Conservation (phyloP, 2,329 filamentous ascomycete species). For the Ceratocystiopsis sp. region DNA sequence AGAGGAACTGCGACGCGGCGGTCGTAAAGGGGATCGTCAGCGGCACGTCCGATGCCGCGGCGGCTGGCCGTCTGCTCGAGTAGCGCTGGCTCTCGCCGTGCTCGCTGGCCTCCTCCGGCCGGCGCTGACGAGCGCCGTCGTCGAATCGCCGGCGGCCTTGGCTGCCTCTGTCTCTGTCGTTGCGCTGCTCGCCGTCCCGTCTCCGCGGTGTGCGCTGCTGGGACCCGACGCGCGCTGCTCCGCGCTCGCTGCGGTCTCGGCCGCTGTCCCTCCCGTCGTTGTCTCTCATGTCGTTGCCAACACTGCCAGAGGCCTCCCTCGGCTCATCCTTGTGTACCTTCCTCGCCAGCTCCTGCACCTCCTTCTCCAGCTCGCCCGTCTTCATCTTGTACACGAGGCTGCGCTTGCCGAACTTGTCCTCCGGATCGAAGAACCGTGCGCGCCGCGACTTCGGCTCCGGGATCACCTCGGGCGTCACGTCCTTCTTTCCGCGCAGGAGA, state of each 20-base stretch:
- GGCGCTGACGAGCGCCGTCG: too few relatives aligned
- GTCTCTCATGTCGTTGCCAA: not conserved
- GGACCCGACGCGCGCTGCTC: not conserved
- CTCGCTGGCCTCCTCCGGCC: not conserved
- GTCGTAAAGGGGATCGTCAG: slow-evolving; percentile 44
- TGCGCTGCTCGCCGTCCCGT: too few relatives aligned
- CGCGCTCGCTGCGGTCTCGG: too few relatives aligned
- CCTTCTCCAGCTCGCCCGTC: slow-evolving; percentile 23
- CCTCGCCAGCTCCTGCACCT: slow-evolving; percentile 11
- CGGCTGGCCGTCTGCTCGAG: not conserved
- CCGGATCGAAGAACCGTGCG: slow-evolving; percentile 34
- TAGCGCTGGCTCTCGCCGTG: not conserved
- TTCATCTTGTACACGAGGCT: slow-evolving; percentile 39
- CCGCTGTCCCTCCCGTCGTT: not conserved
- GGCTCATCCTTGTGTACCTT: not conserved
- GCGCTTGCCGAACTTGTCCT: slow-evolving; percentile 32
- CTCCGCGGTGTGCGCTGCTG: too few relatives aligned
- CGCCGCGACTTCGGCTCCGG: slow-evolving; percentile 27
- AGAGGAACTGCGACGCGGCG: slow-evolving; percentile 80
- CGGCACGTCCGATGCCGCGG: slow-evolving; percentile 2
- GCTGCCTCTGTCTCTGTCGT: too few relatives aligned
- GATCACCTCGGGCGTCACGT: slow-evolving; percentile 26
- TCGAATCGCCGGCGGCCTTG: not conserved
- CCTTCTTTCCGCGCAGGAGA: slow-evolving; percentile 32
- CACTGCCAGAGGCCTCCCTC: not conserved